Percentiles rank a stretch among this genome's conserved stretches.
phyloP scores from a whole-genome alignment of 352 stramenopile species.

The Thalassiosira exigua region DNA sequence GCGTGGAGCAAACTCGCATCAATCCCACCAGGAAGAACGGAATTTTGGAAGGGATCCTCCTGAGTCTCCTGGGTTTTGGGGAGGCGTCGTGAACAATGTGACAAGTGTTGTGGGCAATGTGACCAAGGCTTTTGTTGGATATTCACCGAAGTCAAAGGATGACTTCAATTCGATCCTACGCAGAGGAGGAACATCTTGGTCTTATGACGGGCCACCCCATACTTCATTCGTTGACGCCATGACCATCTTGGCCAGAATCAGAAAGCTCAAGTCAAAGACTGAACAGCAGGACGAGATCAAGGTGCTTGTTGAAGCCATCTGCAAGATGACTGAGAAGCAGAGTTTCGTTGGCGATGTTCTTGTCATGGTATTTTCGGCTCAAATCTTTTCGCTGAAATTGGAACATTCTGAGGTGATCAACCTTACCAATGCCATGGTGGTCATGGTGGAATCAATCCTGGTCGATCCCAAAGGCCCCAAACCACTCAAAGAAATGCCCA shows the following conservation, averaged over 20 bases:
- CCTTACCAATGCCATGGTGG: slow-evolving; percentile 23
- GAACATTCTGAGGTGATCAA: slow-evolving; percentile 8
- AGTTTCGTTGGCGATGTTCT: slow-evolving; percentile 32
- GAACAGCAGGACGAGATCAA: slow-evolving; percentile 21
- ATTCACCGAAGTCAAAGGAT: slow-evolving; percentile 32
- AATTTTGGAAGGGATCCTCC: background rate
- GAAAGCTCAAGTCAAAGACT: slow-evolving; percentile 4
- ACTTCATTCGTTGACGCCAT: slow-evolving; percentile 24
- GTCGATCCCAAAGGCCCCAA: slow-evolving; percentile 5
- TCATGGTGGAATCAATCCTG: slow-evolving; percentile 8
- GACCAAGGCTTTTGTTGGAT: background rate
- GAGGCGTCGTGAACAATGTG: no score
- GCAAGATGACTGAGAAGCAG: slow-evolving; percentile 12
- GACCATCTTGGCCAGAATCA: slow-evolving; percentile 16
- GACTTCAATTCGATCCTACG: slow-evolving; percentile 34
- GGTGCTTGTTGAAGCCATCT: slow-evolving; percentile 24
- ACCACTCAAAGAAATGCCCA: slow-evolving; percentile 3
- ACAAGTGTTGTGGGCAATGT: background rate
- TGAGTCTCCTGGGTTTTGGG: background rate
- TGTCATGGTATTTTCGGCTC: slow-evolving; percentile 22
- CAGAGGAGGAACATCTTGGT: slow-evolving; percentile 24
- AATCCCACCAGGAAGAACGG: background rate
- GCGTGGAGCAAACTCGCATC: slow-evolving; percentile 13
- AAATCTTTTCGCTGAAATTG: slow-evolving; percentile 2
- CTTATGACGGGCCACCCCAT: slow-evolving; percentile 19